These are phyloP conservation scores for Stereum hirsutum DNA, from an alignment of 1,284 basidiomycete genomes.

Conservation along the genomic window DNA sequence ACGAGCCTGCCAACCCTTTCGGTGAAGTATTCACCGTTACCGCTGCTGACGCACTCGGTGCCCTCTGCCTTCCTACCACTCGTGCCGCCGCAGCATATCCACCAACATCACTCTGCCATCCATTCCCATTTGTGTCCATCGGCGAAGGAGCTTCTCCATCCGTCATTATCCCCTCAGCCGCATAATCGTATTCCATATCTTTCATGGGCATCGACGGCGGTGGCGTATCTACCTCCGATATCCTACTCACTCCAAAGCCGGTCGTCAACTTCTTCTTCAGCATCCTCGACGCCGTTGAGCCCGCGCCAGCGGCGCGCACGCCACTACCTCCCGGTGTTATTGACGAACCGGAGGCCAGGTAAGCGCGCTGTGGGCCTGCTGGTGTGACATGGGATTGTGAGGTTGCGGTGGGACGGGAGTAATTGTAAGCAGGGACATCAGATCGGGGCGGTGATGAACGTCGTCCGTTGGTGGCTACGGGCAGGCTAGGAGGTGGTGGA, in stretches of 20 bases:
- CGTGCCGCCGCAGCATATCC: no score
- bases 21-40: no score
- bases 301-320: constrained; percentile 25
- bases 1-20: no score
- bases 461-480: constrained; percentile 7
- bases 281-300: no score
- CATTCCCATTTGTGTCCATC: constrained; percentile 3
- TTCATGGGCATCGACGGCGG: no score
- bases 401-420: constrained; percentile 4
- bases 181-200: constrained; percentile 3
- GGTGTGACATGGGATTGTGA: constrained; percentile 7
- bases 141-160: constrained; percentile 4
- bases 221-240: constrained; percentile 10
- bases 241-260: constrained; percentile 13
- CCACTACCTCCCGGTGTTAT: constrained; percentile 25
- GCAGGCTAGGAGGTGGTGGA: no score
- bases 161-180: constrained; percentile 3
- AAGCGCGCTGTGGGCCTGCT: constrained; percentile 2
- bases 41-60: no score
- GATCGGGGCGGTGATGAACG: constrained; percentile 11
- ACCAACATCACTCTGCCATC: not conserved
- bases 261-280: constrained; percentile 21
- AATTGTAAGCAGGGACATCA: not conserved
- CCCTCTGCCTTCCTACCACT: no score
- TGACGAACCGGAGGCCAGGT: constrained; percentile 15